Base-by-base conservation (phyloP, 305 asterid genomes). In the Rubia tinctorum region DNA sequence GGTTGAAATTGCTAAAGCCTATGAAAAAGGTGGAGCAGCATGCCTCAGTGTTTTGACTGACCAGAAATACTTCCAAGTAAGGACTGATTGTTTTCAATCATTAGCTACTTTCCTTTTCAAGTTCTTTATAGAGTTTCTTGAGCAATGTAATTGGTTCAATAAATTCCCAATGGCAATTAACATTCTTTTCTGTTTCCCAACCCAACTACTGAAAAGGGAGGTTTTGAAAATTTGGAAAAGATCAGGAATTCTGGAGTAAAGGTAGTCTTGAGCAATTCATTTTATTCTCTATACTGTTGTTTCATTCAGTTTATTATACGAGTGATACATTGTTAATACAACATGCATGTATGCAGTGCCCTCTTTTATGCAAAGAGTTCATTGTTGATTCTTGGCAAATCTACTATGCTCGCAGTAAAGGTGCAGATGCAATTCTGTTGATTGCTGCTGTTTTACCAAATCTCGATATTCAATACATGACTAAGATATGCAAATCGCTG, bases 11-110 rank as follows among this genome's bases (percentile, higher is more conserved):
- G 99, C 99, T 61, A 92, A 92, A 85, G 97, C 99, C 76, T 90
- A 95, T 79, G 97, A 95, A 81, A 9, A 83, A 78, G 99, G 99
- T 70, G 99, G 99, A 71, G 99, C 99, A 70, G 96, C 99, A 69
- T 95, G 99, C 88, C 97, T 92, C 39, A 92, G 98, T 72, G 98
- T 95, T 78, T 77, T 95, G 83, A 92, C 99, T 12, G 99, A 95
- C 78, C 76, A 80, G 79, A 92, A 95, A 82, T 95, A 79, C 85
- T 95, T 95, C 84, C 91, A 90, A 89, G 98, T 91, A 75, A 77
- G 66, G 25, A 25, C 3, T 27, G 7, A 0, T 12, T 75, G 58
- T 67, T 14, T 11, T 69, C 68, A 73, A 27, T 53, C 59, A 25
- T 8, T 25, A 15, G 0, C 15, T 69, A 53, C 71, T 12, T 23